Base-by-base conservation (phyloP, 768 basidiomycete species). In the Suillus brevipes region DNA sequence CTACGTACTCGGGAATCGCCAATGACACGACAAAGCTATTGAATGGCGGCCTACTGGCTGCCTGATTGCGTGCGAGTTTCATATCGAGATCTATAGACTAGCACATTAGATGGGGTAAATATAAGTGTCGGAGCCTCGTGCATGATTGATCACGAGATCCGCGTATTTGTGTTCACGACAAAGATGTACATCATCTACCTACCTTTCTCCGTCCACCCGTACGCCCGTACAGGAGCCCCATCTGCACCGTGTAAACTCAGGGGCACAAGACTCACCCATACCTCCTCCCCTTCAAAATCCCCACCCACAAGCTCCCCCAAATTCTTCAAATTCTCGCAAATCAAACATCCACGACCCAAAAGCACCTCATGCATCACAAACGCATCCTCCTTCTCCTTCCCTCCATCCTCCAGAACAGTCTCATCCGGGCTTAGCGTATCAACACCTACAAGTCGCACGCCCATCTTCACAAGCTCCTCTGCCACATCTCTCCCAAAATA, bases 401-500 rank as follows among this genome's bases (percentile, higher is more conserved):
- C 31, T 52, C 25, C 58, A 37, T 61, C 60, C 49, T 66, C 65
- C 1, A 57, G 59, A 49, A 71, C 72, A 1, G 86, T 88, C 72
- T 88, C 87, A 64, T 93, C 91, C 14, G 90, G 88, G 70, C 80
- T 90, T 66, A 90, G 76, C 13, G 83, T 81, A 69, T 92, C 91
- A 42, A 89, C 72, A 0, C 87, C 90, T 3, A 92, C 72, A 1
- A 89, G 80, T 60, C 78, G 77, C 23, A 89, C 80, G 1, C 89
- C 91, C 6, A 75, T 75, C 6, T 77, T 78, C 2, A 85, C 59
- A 31, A 92, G 77, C 52, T 78, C 70, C 40, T 71, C 70, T 0
- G 89, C 90, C 0, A 85, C 85, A 9, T 83, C 81, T 5, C 78
- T 75, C 43, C 81, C 78, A 45, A 93, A 81, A 71, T 82, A 90